Base-by-base conservation (phyloP, 129 eudicot genomes). In the Centaurea solstitialis region DNA sequence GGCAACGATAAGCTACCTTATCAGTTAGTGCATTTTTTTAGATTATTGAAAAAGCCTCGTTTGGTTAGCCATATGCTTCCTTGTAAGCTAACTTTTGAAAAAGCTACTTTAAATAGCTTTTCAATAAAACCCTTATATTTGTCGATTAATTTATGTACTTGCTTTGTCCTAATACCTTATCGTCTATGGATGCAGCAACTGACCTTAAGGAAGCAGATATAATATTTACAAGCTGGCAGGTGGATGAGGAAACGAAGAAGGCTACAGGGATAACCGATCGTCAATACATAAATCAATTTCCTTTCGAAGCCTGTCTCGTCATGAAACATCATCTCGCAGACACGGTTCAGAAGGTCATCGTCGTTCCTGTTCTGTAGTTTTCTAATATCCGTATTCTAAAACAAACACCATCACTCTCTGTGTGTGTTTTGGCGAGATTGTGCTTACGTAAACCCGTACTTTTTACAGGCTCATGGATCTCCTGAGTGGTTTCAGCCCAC, bases 321-420 rank as follows among this genome's bases (percentile, higher is more conserved):
- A 96, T 96, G 99, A 96, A 96, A 79, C 99, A 96, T 84, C 97
- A 93, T 86, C 85, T 96, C 78, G 99, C 99, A n/a, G 97, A 96
- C 50, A 96, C 97, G 6, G 78, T 96, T 84, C 97, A 91, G 77
- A 87, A 96, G 98, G 97, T 95, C 35, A 26, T 17, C 13, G 59
- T 70, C 11, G 41, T 26, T 26, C 30, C 62, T 80, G 30, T 20
- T 45, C 71, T 50, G 20, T 11, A 50, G 13, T 50, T 50, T 50
- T 6, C 13, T 1, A 20, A 26, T 26, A 26, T 26, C 30, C 30
- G 30, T 33, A 47, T 21, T 64, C 4, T 5, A 39, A 2, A 5
- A 70, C 7, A 80, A 47, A 7, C 28, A 0, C 26, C 35, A 38
- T 9, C 72, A 7, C 18, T 26, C n/a, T 53, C 1, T 18, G 71